Conservation (phyloP, 768 basidiomycete genomes). For the Filobasidium wieringae region DNA sequence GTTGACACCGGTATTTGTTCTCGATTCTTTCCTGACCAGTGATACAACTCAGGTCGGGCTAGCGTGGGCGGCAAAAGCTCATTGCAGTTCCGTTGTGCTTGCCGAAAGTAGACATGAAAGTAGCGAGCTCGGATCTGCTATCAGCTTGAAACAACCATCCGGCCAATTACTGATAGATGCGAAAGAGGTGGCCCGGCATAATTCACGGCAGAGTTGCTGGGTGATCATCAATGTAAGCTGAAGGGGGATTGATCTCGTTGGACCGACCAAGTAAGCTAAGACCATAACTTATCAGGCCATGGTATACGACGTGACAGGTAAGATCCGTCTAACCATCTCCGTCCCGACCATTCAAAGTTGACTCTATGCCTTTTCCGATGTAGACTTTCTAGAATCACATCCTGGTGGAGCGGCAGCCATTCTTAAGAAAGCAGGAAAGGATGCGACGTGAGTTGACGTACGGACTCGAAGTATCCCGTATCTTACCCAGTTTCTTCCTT, state of each 20-base stretch:
- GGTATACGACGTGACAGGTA: conserved; percentile 36
- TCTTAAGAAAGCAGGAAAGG: conserved; percentile 37
- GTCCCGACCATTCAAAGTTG: too few relatives aligned
- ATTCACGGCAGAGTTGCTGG: conserved; percentile 87
- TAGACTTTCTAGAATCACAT: conserved; percentile 37
- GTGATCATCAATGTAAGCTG: conserved; percentile 66
- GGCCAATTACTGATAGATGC: conserved; percentile 36
- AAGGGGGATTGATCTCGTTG: not conserved
- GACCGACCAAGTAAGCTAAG: not conserved
- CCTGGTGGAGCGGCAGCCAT: conserved; percentile 37
- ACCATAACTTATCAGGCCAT: conserved; percentile 18
- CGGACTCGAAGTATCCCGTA: not conserved
- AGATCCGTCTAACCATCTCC: too few relatives aligned
- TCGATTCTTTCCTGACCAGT: too few relatives aligned
- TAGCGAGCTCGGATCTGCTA: too few relatives aligned
- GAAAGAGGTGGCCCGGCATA: conserved; percentile 50
- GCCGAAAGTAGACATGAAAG: too few relatives aligned
- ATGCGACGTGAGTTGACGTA: conserved; percentile 34
- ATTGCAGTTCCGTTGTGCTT: too few relatives aligned
- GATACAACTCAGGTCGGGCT: too few relatives aligned
- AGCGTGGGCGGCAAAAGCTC: too few relatives aligned
- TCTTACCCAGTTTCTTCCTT: not conserved
- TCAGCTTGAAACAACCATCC: conserved; percentile 21
- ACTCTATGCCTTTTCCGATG: too few relatives aligned
- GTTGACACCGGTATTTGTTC: too few relatives aligned